Base-by-base conservation (phyloP, 1,139 yeast genomes). In the Scheffersomyces segobiensis region DNA sequence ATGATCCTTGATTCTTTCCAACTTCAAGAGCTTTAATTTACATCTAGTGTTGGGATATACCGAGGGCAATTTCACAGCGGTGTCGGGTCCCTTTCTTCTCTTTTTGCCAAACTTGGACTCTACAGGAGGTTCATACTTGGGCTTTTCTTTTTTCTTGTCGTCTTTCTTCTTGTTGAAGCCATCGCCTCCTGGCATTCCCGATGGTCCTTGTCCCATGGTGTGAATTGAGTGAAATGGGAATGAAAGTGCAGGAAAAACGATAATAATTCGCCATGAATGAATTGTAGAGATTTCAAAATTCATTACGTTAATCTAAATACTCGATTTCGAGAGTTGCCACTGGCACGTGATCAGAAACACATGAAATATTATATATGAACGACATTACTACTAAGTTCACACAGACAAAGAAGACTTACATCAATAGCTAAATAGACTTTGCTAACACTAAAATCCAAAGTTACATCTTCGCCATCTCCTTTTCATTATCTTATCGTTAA, bases 61-160 rank as follows among this genome's bases (percentile, higher is more conserved):
- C 53, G 84, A 83, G 7, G 99, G 99, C 64, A 95, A 83, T 63
- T 83, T 86, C 54, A 95, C 91, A 17, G 87, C 87, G 22, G 96
- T 88, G 62, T 93, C 97, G 32, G 97, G 97, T 12, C 98, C 97
- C 79, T 87, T 89, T 81, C 96, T 87, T 80, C 89, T 89, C 82
- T 89, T 91, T 78, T 89, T 91, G 61, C 97, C 97, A 68, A 91
- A 89, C 66, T 93, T 87, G 19, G 97, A 89, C 74, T 95, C 97
- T 61, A 95, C 98, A 21, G 99, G 99, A 49, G 99, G 99, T 75
- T 96, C 99, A 74, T 93, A 95, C 78, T 92, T 93, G 67, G 98
- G 98, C 74, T 89, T 89, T 63, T 89, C 91, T 65, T 88, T 87
- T 84, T 91, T 89, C 74, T 87, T 87, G 74, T 87, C 89, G 67